Evolutionary conservation across 176 grass and related monocot species (phyloP).

Genomic region (Carex littledalei): DNA sequence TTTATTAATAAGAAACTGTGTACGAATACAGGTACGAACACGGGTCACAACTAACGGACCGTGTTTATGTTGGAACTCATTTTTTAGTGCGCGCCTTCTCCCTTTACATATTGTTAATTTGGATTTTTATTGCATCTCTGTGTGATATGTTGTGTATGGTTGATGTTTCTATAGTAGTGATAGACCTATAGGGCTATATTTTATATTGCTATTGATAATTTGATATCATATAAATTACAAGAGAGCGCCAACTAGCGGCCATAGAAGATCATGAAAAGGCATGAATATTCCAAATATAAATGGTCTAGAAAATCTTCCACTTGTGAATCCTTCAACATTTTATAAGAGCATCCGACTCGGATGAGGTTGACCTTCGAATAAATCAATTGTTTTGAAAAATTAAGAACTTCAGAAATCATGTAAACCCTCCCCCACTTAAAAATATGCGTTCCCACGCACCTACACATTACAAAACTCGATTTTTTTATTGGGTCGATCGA

Average conservation of each 20-base stretch:
- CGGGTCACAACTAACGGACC: too few relatives aligned
- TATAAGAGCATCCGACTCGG: not conserved
- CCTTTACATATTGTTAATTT: too few relatives aligned
- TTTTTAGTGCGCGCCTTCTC: too few relatives aligned
- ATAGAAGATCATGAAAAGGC: not conserved
- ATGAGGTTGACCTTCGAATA: conserved; percentile 13
- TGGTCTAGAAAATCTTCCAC: conserved; percentile 3
- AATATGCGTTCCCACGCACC: conserved; percentile 20
- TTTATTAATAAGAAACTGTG: too few relatives aligned
- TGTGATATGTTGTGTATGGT: too few relatives aligned
- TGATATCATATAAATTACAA: not conserved
- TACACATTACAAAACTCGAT: not conserved
- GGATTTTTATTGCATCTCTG: too few relatives aligned
- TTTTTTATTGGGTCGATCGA: not conserved
- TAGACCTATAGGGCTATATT: too few relatives aligned
- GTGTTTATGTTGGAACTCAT: too few relatives aligned
- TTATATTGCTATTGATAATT: too few relatives aligned
- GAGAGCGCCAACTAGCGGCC: not conserved
- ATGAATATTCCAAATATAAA: conserved; percentile 6
- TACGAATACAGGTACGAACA: too few relatives aligned
- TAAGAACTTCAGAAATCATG: not conserved
- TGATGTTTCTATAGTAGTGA: too few relatives aligned
- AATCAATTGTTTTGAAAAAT: not conserved
- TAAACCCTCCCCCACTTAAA: not conserved
- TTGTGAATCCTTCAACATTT: not conserved